These are phyloP conservation scores for Pythium utonaiense DNA, from an alignment of 352 stramenopile species.

Conservation along the genomic window DNA sequence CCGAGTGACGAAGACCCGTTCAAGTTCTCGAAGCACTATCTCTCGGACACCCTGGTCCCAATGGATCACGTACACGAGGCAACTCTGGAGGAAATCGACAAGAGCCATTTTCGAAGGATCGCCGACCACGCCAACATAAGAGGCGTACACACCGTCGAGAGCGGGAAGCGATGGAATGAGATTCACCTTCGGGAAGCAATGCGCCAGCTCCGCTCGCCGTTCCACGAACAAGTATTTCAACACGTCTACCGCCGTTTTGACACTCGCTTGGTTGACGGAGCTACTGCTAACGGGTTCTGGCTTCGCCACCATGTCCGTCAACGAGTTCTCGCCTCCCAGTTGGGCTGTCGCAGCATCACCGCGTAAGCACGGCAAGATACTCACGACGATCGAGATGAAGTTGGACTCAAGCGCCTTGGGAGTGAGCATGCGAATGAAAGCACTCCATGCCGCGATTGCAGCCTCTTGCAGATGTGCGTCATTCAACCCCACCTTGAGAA, in stretches of 20 bases:
- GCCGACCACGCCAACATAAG: constrained; percentile 54
- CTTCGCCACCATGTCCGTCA: neutral
- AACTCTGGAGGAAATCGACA: constrained; percentile 49
- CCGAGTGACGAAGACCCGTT: constrained; percentile 60
- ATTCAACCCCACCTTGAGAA: constrained; percentile 70
- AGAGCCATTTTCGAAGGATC: constrained; percentile 32
- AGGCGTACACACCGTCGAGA: constrained; percentile 60
- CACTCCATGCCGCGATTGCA: constrained; percentile 70
- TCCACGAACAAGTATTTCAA: constrained; percentile 73
- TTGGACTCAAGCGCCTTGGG: constrained; percentile 79
- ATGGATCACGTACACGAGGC: constrained; percentile 67
- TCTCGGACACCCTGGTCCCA: constrained; percentile 78
- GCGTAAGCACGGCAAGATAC: constrained; percentile 69
- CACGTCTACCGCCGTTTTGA: constrained; percentile 7
- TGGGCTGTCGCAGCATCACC: neutral
- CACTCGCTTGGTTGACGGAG: neutral
- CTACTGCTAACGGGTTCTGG: constrained; percentile 2
- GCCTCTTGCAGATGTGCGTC: constrained; percentile 54
- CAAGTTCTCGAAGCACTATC: constrained; percentile 66
- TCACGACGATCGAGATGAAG: constrained; percentile 85
- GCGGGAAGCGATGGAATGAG: constrained; percentile 63
- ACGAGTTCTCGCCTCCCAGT: neutral
- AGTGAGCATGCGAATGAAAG: constrained; percentile 78
- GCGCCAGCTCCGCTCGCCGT: constrained; percentile 48
- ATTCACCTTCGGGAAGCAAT: constrained; percentile 63